Base-by-base conservation (phyloP, 495 filamentous ascomycete species). In the Lasiosphaeria ovina region DNA sequence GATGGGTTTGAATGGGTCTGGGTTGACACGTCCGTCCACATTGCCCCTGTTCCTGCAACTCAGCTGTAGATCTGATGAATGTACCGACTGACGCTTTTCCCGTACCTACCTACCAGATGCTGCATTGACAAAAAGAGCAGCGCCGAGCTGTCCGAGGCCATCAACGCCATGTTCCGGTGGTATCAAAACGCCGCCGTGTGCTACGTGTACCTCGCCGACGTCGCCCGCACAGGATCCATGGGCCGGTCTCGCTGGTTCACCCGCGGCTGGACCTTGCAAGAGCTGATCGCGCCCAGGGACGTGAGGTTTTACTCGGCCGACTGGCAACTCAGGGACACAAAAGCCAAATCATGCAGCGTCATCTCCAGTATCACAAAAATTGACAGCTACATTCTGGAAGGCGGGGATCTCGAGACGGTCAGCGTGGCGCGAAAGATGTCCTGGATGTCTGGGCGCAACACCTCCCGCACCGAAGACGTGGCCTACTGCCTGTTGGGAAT, bases 241-340 rank as follows among this genome's bases (percentile, higher is more conserved):
- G 4, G 12, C 4, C 3, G 6, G 11, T 6, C 11, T 14, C 42
- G 42, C 4, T 45, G 42, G 42, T 45, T 45, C 16, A 45, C 42
- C 4, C 42, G 42, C 16, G 42, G 42, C 4, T 45, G 42, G 42
- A 45, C 42, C 4, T n/a, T 45, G 16, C 42, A 45, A n/a, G 42
- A 45, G 11, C 42, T 45, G 0, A 58, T 76, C 14, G 76, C 76
- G 0, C 74, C 74, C 9, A 40, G 7, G 34, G 8, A 58, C 2
- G 54, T 76, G 38, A 31, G 66, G 34, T 77, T 76, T 57, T 69
- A 66, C 24, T 60, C 67, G 38, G 6, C n/a, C 7, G 6, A 59
- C 31, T 75, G 72, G 73, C 11, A 31, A 3, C 60, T 58, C 17
- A 49, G 63, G 4, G 59, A 38, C 17, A 54, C 54, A 7, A 65